Base-by-base conservation (phyloP, 2,329 filamentous ascomycete genomes). In the Cercospora zeae-maydis region DNA sequence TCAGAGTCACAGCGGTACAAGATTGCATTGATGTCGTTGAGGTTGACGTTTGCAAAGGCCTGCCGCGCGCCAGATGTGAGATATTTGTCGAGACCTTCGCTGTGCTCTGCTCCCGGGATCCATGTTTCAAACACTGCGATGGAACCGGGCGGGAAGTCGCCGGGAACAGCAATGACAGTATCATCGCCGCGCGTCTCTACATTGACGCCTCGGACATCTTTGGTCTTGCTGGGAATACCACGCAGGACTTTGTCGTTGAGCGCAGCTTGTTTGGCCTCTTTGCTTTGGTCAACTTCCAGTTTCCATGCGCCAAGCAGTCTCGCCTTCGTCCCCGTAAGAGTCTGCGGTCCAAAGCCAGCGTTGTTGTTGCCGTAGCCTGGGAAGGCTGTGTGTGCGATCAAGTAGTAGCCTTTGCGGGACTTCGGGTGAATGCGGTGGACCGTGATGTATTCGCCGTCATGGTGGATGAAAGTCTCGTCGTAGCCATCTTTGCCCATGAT, bases 71-170 rank as follows among this genome's bases (percentile, higher is more conserved):
- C 92, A 30, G 88, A 89, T 0, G 91, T 95, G 62, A 97, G 89
- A 74, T 90, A 96, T 47, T 87, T 89, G 74, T 97, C 93, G 16
- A 99, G 81, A 21, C 92, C 91, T 42, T 88, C 84, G 1, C 89
- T 88, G 75, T 96, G 90, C 73, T 97, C 92, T 1, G 90, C 90
- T 24, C 87, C 87, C 3, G 93, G 93, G 30, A 98, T 95, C 88
- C 90, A 98, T 0, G 95, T 99, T 79, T 98, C 93, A 69, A 97
- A 96, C 2, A 99, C 81, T 2, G 93, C 92, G 69, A 99, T 96
- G 68, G 92, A 96, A 63, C 95, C 95, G 13, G 96, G 93, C 3
- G 92, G 91, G 74, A 99, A 96, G 65, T 88, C 86, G 52, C 92
- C 88, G 1, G 90, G 88, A 14, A 96, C 87, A 0, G 86, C 88